These are phyloP conservation scores for Thelonectria rubi DNA, from an alignment of 2,329 filamentous ascomycete genomes.

Conservation along the genomic window DNA sequence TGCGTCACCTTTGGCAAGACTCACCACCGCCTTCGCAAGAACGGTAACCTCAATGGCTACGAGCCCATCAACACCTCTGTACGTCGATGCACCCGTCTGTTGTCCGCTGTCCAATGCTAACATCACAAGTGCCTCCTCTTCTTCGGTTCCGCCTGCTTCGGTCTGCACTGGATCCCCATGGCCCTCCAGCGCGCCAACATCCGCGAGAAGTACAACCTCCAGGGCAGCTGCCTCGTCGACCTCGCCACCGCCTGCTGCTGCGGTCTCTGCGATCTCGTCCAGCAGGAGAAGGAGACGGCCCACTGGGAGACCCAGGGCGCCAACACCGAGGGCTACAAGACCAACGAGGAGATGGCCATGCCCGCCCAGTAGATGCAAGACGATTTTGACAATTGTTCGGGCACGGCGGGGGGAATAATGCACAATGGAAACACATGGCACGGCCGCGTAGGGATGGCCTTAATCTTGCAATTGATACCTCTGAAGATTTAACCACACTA, in stretches of 20 bases:
- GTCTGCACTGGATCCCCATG: conserved; percentile 54
- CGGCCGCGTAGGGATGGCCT: conserved; percentile 6
- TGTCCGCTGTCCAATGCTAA: no score
- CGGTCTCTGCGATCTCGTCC: conserved; percentile 54
- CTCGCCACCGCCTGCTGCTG: conserved; percentile 56
- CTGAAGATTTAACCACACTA: conserved; percentile 14
- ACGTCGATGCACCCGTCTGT: conserved; percentile 33
- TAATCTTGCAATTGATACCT: conserved; percentile 16
- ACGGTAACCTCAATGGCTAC: conserved; percentile 53
- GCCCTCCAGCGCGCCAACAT: conserved; percentile 57
- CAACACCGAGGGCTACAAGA: conserved; percentile 34
- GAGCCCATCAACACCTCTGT: conserved; percentile 59
- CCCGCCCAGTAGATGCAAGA: conserved; percentile 24
- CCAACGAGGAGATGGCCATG: conserved; percentile 34
- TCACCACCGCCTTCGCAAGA: conserved; percentile 55
- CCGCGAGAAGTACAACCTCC: conserved; percentile 55
- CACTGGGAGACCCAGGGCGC: conserved; percentile 45
- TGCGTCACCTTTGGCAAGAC: conserved; percentile 61
- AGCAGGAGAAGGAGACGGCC: conserved; percentile 58
- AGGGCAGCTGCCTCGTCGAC: conserved; percentile 55
- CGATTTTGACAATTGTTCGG: neutral
- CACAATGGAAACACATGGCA: no score
- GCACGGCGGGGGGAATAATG: neutral
- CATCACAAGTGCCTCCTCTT: conserved; percentile 54
- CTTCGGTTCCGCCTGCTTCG: conserved; percentile 52